phyloP scores from a whole-genome alignment of 2,329 filamentous ascomycete genomes.

The Nigrospora sphaerica region DNA sequence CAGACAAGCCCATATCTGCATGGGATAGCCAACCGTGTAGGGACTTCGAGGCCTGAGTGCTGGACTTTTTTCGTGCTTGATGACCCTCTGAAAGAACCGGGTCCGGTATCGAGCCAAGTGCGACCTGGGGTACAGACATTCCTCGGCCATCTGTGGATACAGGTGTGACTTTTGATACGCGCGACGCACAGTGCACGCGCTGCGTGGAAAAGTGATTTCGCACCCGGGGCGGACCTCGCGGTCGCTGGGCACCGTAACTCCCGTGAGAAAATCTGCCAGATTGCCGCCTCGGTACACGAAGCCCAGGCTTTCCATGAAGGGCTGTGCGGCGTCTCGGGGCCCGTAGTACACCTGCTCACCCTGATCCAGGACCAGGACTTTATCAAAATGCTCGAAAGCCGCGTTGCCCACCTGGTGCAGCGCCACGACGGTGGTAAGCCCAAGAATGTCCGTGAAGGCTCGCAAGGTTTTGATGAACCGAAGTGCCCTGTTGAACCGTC shows the following conservation, averaged over 20 bases:
- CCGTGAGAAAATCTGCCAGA: constrained; percentile 62
- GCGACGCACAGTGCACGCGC: constrained; percentile 43
- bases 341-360: constrained; percentile 64
- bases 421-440: constrained; percentile 8
- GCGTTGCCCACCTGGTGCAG: neutral
- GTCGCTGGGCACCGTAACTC: constrained; percentile 56
- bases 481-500: constrained; percentile 33
- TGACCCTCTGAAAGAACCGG: constrained; percentile 1
- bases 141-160: neutral
- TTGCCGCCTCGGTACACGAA: constrained; percentile 53
- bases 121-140: constrained; percentile 1
- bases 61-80: constrained; percentile 23
- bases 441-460: constrained; percentile 5
- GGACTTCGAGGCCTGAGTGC: constrained; percentile 34
- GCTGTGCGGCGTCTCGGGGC: constrained; percentile 44
- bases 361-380: constrained; percentile 54
- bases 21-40: constrained; percentile 38
- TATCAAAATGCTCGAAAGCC: constrained; percentile 4
- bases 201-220: constrained; percentile 51
- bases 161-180: constrained; percentile 1
- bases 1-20: constrained; percentile 39
- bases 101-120: constrained; percentile 1
- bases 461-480: constrained; percentile 46
- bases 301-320: constrained; percentile 56
- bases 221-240: constrained; percentile 50